Percentiles rank a stretch among this genome's conserved stretches.
Evolutionary conservation across 441 rosid genomes (phyloP).

Genomic region (Croton setiger): DNA sequence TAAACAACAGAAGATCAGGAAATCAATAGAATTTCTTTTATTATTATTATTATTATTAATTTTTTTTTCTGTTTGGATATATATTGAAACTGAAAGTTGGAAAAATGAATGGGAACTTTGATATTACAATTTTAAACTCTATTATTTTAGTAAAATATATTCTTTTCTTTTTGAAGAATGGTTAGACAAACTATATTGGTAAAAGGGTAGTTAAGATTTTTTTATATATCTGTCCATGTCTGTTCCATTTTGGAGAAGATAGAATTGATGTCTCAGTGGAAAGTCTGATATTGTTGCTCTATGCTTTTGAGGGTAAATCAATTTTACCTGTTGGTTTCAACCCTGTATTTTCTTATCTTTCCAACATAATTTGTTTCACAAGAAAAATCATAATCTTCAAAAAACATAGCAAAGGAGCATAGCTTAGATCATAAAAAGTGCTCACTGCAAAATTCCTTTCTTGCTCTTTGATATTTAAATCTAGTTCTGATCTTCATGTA

Average conservation of each 20-base stretch:
- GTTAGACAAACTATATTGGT: background rate
- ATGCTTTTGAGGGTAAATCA: background rate
- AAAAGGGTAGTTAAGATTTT: background rate
- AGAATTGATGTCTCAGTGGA: background rate
- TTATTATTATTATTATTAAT: too few relatives aligned
- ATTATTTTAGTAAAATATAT: too few relatives aligned
- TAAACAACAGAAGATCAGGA: too few relatives aligned
- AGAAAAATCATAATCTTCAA: constrained; percentile 1
- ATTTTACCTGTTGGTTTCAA: background rate
- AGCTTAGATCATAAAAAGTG: background rate
- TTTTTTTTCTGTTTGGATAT: too few relatives aligned
- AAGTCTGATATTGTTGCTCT: background rate
- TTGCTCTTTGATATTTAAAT: background rate
- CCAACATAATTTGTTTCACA: background rate
- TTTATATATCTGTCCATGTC: too few relatives aligned
- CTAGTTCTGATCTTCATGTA: background rate
- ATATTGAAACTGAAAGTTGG: background rate
- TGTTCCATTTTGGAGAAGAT: background rate
- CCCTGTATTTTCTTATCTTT: background rate
- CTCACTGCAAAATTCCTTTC: background rate
- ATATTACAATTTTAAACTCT: too few relatives aligned
- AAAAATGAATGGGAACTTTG: background rate
- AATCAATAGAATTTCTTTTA: too few relatives aligned
- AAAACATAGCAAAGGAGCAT: background rate
- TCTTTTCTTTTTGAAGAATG: too few relatives aligned